Evolutionary conservation across 441 rosid species (phyloP), one percentile per base, ranked within the genome.

Genomic region (Metrosideros polymorpha): DNA sequence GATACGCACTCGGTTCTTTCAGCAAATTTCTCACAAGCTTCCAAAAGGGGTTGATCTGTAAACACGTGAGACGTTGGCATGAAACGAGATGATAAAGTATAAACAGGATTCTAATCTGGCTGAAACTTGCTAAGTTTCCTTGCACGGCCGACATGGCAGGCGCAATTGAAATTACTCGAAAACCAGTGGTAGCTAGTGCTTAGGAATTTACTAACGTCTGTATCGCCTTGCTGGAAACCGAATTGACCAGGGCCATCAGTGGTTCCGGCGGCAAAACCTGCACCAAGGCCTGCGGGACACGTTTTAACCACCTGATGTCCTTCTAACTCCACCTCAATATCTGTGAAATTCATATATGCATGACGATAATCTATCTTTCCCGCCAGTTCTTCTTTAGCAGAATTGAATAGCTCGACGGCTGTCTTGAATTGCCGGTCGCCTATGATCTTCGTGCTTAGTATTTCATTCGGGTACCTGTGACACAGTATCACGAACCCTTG

Each of bases 251-350:
- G 94, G 27, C 94, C 96, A 85, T 94, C 94, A 7, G 95, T 93
- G 12, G 96, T 94, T 82, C 94, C 95, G 18, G 94, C 94, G 0
- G 96, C 94, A 86, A 94, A 94, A 49, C 95, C 94, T 9, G 94
- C 91, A 8, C 95, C 96, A 6, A 92, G 87, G 1, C 90, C 94
- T 0, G 93, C 92, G 1, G 95, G 94, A 82, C 96, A 94, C 15
- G 94, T 93, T 87, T 76, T 92, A 82, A 85, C 89, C 17, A 76
- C 88, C 6, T 12, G 84, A 19, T 86, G 86, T 17, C 88, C 92
- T 32, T 87, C 89, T 53, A 93, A 82, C 86, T 90, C 89, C 85
- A 93, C 96, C 59, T 91, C 92, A 57, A 93, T 87, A 59, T 89
- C 89, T 6, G 92, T 92, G 75, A 93, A 92, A 79, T 93, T 93